These are phyloP conservation scores for Lentinula guzmanii DNA, from an alignment of 768 basidiomycete genomes.

Conservation along the genomic window DNA sequence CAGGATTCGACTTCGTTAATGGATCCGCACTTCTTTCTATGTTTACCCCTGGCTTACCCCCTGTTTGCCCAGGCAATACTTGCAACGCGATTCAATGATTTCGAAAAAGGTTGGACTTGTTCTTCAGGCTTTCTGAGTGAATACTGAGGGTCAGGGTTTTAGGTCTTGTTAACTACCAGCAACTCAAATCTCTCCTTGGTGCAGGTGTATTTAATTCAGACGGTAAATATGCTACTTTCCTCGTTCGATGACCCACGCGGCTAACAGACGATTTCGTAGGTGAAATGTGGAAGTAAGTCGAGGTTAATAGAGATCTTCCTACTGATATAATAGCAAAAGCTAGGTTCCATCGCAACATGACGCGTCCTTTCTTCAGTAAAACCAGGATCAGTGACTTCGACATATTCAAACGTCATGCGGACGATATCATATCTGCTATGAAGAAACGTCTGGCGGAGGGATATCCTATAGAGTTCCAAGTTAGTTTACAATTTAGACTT, in stretches of 20 bases:
- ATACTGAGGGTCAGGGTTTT: neutral
- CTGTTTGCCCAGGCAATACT: conserved; percentile 20
- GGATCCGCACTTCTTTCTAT: neutral
- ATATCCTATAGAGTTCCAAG: conserved; percentile 51
- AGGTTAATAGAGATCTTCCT: too few species aligned
- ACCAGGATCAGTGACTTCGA: conserved; percentile 51
- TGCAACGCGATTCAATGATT: conserved; percentile 30
- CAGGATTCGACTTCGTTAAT: neutral
- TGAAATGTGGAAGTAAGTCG: conserved; percentile 50
- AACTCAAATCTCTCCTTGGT: conserved; percentile 33
- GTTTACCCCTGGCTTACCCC: too few species aligned
- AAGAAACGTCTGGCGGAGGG: conserved; percentile 37
- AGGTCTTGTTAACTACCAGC: conserved; percentile 13
- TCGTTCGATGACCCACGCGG: neutral
- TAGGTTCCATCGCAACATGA: conserved; percentile 55
- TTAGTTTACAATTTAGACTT: conserved; percentile 10
- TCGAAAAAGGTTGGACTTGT: conserved; percentile 21
- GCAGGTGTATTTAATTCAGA: conserved; percentile 58
- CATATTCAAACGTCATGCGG: conserved; percentile 45
- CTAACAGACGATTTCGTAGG: conserved; percentile 20
- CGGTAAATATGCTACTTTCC: conserved; percentile 21
- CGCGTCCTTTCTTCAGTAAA: conserved; percentile 54
- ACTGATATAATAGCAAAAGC: too few species aligned
- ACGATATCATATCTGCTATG: conserved; percentile 37
- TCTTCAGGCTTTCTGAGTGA: neutral